Evolutionary conservation across 768 basidiomycete genomes (phyloP).

Genomic region (Mycena kentingensis): DNA sequence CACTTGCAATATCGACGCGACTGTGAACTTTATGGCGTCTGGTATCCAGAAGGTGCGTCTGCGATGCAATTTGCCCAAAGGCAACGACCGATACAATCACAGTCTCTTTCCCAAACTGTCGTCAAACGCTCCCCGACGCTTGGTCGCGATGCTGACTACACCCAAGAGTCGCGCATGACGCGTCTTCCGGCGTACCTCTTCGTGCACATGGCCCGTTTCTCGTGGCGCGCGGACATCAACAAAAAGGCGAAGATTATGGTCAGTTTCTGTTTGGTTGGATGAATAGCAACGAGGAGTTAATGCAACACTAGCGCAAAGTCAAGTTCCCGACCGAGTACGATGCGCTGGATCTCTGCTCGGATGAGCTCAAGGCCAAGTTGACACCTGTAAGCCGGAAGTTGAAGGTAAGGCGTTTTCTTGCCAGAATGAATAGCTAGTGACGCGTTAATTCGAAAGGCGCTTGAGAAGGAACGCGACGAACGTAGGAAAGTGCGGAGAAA

Average conservation of each 20-base stretch:
- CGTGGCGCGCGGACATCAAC: constrained; percentile 86
- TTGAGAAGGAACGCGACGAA: constrained; percentile 84
- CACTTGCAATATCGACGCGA: constrained; percentile 86
- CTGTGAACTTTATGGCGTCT: constrained; percentile 85
- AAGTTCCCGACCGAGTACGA: constrained; percentile 92
- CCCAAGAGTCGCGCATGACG: constrained; percentile 75
- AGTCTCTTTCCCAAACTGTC: constrained; percentile 87
- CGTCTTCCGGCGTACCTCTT: constrained; percentile 84
- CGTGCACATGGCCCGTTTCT: constrained; percentile 95
- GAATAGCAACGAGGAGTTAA: background rate
- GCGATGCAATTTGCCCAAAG: background rate
- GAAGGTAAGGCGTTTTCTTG: constrained; percentile 33
- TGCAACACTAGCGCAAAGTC: constrained; percentile 64
- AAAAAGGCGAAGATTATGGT: constrained; percentile 99
- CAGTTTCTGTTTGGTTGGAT: constrained; percentile 10
- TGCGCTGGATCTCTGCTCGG: constrained; percentile 76
- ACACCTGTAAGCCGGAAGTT: constrained; percentile 70
- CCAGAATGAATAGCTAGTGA: background rate
- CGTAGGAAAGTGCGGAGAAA: constrained; percentile 79
- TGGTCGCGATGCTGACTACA: constrained; percentile 80
- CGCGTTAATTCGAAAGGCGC: constrained; percentile 37
- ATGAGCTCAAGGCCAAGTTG: constrained; percentile 74
- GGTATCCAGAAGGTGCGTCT: constrained; percentile 76
- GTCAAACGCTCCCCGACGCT: constrained; percentile 83
- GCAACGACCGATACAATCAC: constrained; percentile 1